phyloP scores from a whole-genome alignment of 108 stramenopile genomes.

The Stephanodiscus triporus region DNA sequence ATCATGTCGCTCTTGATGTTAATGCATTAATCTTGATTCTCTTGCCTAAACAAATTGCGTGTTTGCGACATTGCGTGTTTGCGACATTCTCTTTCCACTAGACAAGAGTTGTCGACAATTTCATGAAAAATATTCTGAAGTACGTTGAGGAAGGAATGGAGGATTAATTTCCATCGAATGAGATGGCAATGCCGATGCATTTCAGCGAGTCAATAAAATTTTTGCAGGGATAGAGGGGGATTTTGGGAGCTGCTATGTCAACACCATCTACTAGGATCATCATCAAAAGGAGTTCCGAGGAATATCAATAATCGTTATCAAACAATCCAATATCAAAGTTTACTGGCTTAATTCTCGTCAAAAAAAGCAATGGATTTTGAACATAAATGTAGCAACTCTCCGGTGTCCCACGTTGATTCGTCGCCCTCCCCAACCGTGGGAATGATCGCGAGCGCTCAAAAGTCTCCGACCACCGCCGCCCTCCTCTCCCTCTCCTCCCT shows the following conservation, averaged over 20 bases:
- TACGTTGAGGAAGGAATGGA: slow-evolving; percentile 90
- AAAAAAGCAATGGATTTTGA: neutral
- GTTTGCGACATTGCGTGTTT: no score
- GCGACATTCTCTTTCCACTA: slow-evolving; percentile 24
- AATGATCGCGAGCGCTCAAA: slow-evolving; percentile 47
- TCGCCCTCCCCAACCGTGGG: neutral
- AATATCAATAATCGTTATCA: no score
- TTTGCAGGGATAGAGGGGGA: no score
- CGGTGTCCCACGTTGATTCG: neutral
- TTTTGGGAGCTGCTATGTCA: no score
- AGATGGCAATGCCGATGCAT: no score
- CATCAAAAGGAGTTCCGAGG: no score
- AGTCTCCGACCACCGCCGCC: slow-evolving; percentile 86
- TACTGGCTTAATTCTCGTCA: neutral
- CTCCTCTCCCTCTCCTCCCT: slow-evolving; percentile 68
- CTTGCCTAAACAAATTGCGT: neutral
- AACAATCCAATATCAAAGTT: no score
- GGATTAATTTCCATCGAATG: slow-evolving; percentile 24
- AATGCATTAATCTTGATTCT: neutral
- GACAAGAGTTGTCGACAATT: slow-evolving; percentile 93
- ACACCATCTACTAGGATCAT: no score
- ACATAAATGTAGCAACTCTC: neutral
- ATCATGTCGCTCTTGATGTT: neutral
- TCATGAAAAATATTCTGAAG: slow-evolving; percentile 91
- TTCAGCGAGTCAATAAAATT: no score